Conservation (phyloP, 352 stramenopile species). For the Phytophthora sojae region DNA sequence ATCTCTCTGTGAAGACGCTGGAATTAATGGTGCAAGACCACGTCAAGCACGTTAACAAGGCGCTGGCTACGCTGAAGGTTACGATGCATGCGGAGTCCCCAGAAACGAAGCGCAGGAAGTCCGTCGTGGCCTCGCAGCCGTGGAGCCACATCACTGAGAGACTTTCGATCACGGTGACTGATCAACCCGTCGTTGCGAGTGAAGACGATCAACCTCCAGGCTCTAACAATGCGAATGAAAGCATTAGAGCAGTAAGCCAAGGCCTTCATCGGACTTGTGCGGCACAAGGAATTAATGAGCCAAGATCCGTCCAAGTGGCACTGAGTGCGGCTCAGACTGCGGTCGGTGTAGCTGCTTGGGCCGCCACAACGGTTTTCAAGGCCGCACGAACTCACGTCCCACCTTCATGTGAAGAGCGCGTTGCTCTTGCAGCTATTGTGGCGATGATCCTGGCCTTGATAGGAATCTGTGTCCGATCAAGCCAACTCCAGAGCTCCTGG, state of each 20-base stretch:
- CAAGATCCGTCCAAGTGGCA: slow-evolving; percentile 15
- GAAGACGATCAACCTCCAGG: not conserved
- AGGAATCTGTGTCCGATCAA: slow-evolving; percentile 15
- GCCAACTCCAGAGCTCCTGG: slow-evolving; percentile 21
- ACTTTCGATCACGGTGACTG: slow-evolving; percentile 17
- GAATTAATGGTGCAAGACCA: slow-evolving; percentile 65
- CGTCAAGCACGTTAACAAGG: slow-evolving; percentile 47
- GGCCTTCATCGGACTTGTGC: not conserved
- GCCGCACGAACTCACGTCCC: slow-evolving; percentile 14
- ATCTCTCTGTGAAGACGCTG: slow-evolving; percentile 61
- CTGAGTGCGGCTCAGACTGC: slow-evolving; percentile 21
- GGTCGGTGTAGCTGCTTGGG: slow-evolving; percentile 11
- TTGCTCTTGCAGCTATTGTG: slow-evolving; percentile 1
- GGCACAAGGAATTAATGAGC: not conserved
- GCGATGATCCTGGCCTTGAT: slow-evolving; percentile 14
- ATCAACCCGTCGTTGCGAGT: slow-evolving; percentile 2
- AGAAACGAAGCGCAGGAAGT: not conserved
- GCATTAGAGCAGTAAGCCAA: not conserved
- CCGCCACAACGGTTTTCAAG: not conserved
- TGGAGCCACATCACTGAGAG: slow-evolving; percentile 23
- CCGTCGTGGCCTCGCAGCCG: slow-evolving; percentile 5
- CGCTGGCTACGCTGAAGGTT: slow-evolving; percentile 24
- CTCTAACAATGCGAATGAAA: not conserved
- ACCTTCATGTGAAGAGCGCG: slow-evolving; percentile 19
- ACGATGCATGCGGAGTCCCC: slow-evolving; percentile 1